Evolutionary conservation across 768 basidiomycete genomes (phyloP), one percentile per base, ranked within the genome.

Genomic region (Thelephora ganbajun): DNA sequence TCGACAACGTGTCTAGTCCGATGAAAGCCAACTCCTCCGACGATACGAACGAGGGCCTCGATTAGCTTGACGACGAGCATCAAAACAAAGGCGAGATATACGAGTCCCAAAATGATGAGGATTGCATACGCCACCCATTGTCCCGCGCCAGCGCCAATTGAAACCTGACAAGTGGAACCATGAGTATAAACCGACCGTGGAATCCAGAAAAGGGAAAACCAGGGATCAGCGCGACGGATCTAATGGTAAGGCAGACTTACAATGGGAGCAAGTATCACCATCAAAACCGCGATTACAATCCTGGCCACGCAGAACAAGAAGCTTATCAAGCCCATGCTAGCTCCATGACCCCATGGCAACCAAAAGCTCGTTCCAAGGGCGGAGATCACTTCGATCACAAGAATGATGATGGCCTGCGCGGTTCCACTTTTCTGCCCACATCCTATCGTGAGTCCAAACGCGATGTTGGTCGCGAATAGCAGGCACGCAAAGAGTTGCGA

Each of bases 81-180:
- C 48, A 87, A 64, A 43, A 77, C 58, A 55, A 94, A 78, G n/a
- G 84, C 80, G 11, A 90, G 69, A 61, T 93, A 90, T 42, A 89
- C 80, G 49, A 97, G 71, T 11, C 75, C 74, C 23, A 88, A 68
- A 44, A 96, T 83, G 56, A 92, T 69, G 50, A 98, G 71, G 50
- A 98, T 82, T 55, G 89, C 87, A 62, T 94, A 97, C 11, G 92
- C 80, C 13, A 99, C 80, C 96, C 94, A 99, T 47, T 86, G 84
- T 14, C 78, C 78, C 14, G 92, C 80, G 20, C 83, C 79, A 44
- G 71, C 57, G 33, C 86, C 87, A 51, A 98, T 80, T 43, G 80
- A 80, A 44, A 97, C 85, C 92, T 97, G 56, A 16, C 43, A 35
- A 48, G 44, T 36, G 22, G 45, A 19, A 33, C 33, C 30, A 53